A percentile compares a stretch with the other conserved stretches of the same genome.
phyloP scores from a whole-genome alignment of 177 flowering plant genomes.

The Vitis hybrid region DNA sequence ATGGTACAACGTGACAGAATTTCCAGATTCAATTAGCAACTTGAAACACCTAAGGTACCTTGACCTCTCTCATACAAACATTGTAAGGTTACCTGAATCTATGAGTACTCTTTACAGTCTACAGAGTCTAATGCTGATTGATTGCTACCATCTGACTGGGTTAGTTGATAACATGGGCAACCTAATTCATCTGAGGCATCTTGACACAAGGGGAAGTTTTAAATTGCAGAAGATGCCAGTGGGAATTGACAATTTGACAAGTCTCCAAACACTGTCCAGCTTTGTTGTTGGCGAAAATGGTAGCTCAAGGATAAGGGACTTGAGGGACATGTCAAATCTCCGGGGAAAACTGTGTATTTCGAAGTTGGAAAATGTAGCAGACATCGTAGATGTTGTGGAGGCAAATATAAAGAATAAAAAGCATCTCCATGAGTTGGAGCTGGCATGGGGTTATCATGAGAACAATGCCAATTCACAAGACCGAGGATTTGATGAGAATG shows the following conservation, averaged over 20 bases:
- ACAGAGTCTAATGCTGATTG: slow-evolving; percentile 12
- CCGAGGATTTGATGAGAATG: background rate
- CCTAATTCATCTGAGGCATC: slow-evolving; percentile 20
- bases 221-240: background rate
- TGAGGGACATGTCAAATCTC: background rate
- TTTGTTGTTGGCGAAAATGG: slow-evolving; percentile 1
- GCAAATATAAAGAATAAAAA: background rate
- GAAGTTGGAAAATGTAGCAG: too few relatives aligned
- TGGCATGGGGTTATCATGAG: background rate
- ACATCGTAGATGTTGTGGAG: background rate
- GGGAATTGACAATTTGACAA: slow-evolving; percentile 10
- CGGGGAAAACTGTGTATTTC: background rate
- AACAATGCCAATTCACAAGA: background rate
- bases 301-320: background rate
- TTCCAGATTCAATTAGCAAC: slow-evolving; percentile 9
- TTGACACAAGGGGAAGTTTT: background rate
- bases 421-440: background rate
- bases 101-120: background rate
- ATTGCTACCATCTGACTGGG: too few relatives aligned
- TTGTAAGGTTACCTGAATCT: slow-evolving; percentile 14
- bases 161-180: background rate
- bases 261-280: background rate
- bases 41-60: slow-evolving; percentile 18
- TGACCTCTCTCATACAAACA: slow-evolving; percentile 3
- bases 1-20: background rate